Conservation (phyloP, 169 alveolate species). For the Eimeria brunetti region DNA sequence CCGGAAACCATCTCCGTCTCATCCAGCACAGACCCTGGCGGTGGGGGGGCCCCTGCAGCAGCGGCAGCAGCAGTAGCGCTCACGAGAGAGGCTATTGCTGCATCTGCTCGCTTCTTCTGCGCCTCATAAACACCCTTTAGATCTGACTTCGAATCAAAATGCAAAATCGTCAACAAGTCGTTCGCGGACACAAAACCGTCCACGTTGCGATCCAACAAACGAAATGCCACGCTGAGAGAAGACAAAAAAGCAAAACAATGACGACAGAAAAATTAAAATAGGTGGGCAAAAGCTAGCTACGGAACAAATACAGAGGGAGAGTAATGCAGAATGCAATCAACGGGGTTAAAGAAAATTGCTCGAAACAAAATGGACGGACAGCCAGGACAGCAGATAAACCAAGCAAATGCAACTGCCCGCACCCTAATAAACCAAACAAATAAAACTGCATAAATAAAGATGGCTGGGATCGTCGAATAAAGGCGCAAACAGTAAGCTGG, state of each 20-base stretch:
- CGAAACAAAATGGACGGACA: not conserved
- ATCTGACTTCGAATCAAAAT: conserved; percentile 49
- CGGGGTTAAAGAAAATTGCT: not conserved
- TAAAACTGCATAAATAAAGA: no score
- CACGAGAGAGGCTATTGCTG: conserved; percentile 35
- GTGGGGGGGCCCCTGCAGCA: conserved; percentile 9
- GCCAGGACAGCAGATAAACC: not conserved
- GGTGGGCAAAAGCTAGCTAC: not conserved
- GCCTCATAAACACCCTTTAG: conserved; percentile 33
- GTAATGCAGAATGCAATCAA: not conserved
- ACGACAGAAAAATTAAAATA: not conserved
- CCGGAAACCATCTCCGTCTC: conserved; percentile 52
- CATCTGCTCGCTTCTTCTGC: conserved; percentile 56
- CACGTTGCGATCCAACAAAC: conserved; percentile 70
- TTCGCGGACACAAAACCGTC: conserved; percentile 70
- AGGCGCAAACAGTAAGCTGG: no score
- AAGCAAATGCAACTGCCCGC: not conserved
- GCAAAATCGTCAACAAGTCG: conserved; percentile 69
- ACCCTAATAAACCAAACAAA: no score
- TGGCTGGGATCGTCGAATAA: no score
- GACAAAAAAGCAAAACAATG: not conserved
- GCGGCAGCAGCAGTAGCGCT: conserved; percentile 32
- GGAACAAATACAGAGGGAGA: not conserved
- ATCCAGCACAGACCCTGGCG: conserved; percentile 56
- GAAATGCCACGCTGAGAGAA: conserved; percentile 66